A percentile compares a stretch with the other conserved stretches of the same genome.
Evolutionary conservation across 73 alveolate genomes (phyloP).

Genomic region (Durusdinium trenchii): DNA sequence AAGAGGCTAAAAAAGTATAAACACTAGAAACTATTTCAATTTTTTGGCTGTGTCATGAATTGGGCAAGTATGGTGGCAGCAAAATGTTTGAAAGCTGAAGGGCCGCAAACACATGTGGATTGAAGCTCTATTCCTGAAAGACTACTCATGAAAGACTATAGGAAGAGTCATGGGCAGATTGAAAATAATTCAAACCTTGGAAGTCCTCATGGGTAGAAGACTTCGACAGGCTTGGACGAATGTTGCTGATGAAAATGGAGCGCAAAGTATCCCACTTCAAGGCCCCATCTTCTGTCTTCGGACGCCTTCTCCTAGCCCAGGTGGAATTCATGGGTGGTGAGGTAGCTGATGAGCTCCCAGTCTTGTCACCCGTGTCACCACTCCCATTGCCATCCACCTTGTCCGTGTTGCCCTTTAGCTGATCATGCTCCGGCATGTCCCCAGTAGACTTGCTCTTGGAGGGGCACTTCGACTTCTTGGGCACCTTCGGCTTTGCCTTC

Average conservation of each 20-base stretch:
- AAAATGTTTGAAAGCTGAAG: too few species aligned
- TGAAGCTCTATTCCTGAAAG: too few species aligned
- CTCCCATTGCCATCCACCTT: neutral
- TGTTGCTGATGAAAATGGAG: neutral
- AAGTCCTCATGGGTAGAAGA: neutral
- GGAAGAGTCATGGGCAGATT: too few species aligned
- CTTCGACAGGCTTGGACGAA: neutral
- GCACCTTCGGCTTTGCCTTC: neutral
- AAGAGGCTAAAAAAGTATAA: too few species aligned
- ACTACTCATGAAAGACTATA: too few species aligned
- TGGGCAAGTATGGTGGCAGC: too few species aligned
- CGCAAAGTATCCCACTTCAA: constrained; percentile 26
- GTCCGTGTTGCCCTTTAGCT: neutral
- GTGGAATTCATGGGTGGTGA: neutral
- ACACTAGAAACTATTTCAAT: too few species aligned
- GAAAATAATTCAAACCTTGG: too few species aligned
- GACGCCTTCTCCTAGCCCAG: constrained; percentile 7
- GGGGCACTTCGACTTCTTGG: neutral
- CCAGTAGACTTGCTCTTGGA: neutral
- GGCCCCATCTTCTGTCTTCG: neutral
- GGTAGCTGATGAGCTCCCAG: neutral
- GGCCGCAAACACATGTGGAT: too few species aligned
- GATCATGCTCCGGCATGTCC: too few species aligned
- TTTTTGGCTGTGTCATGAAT: too few species aligned
- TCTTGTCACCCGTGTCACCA: neutral